Evolutionary conservation across 345 rosid species (phyloP), one percentile per base, ranked within the genome.

Genomic region (Sonneratia caseolaris): DNA sequence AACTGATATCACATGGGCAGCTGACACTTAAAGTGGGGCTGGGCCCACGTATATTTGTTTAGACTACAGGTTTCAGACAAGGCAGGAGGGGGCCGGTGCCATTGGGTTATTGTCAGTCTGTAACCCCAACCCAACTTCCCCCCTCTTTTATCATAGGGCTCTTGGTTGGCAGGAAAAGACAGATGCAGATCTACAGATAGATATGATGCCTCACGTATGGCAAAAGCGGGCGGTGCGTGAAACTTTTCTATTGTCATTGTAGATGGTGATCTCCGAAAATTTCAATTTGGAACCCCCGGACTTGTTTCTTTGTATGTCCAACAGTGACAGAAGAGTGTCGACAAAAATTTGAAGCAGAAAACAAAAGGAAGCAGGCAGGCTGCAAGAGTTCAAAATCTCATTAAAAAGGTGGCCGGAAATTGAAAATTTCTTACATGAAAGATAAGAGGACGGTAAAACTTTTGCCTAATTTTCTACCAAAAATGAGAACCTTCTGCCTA

Each of bases 1-100:
- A 68, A 70, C 73, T 61, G 73, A 76, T 35, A 53, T 65, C 83
- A 78, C 87, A 80, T 80, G 84, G 79, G 64, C 22, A 37, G 72
- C 80, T 73, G 87, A 75, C 80, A 70, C 15, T 48, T 32, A 49
- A 64, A 15, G 32, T 51, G 70, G 36, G 43, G 43, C 43, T 8
- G 43, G 9, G 75, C 3, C 48, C 3, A 11, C 15, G 10, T 27
- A 35, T 27, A n/a, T 57, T 57, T 27, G 12, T 36, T 16, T 59
- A 3, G 9, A 14, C 56, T 71, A 27, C 32, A 27, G 43, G 43
- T 40, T 40, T 2, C 43, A 40, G 32, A 27, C 32, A 27, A 27
- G 32, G 32, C 45, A 42, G 5, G 51, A 47, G 15, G 14, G 51
- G 51, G 84, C 82, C 81, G 78, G 81, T 74, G 48, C 72, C 82